Base-by-base conservation (phyloP, 257 asterid species). In the Solanum acaule region DNA sequence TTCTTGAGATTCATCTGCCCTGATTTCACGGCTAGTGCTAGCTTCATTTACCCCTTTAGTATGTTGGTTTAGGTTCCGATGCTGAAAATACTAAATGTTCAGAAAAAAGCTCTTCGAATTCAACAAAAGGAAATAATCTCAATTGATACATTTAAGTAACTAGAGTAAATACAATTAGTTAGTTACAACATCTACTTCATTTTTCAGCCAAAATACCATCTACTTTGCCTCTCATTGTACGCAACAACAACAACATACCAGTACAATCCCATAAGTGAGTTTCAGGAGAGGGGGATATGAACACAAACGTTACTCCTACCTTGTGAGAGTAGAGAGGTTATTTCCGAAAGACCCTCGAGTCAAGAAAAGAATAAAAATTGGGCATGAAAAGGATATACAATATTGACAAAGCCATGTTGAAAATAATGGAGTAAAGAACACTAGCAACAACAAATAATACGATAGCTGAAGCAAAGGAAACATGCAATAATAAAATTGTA, bases 1-100 rank as follows among this genome's bases (percentile, higher is more conserved):
- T 91, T 76, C 91, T 4, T 59, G 59, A 49, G 65, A 56, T 70
- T 88, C 90, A 79, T 91, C 40, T 37, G 77, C 90, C n/a, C 44
- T 86, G n/a, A 77, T 56, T 70, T 68, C 92, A 71, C 67, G 61
- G 87, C 87, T 86, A 6, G 85, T 59, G 63, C 90, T 86, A 44
- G 90, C 59, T 86, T 90, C 91, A 23, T 63, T 87, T 61, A 63
- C 83, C 4, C 83, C 23, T 71, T 33, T 84, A 18, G 27, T 20
- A 42, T 75, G 31, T 20, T 88, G 86, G 49, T 22, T 85, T 81
- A 37, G 52, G 34, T 73, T 78, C 49, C 16, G 56, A 35, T 27
- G 49, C 88, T 86, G 84, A n/a, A 46, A 25, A 35, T 22, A 76
- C 4, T 35, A 73, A 1, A 35, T 13, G 37, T 78, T 78, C 34